Base-by-base conservation (phyloP, 495 filamentous ascomycete species). In the Achaetomiella virescens region DNA sequence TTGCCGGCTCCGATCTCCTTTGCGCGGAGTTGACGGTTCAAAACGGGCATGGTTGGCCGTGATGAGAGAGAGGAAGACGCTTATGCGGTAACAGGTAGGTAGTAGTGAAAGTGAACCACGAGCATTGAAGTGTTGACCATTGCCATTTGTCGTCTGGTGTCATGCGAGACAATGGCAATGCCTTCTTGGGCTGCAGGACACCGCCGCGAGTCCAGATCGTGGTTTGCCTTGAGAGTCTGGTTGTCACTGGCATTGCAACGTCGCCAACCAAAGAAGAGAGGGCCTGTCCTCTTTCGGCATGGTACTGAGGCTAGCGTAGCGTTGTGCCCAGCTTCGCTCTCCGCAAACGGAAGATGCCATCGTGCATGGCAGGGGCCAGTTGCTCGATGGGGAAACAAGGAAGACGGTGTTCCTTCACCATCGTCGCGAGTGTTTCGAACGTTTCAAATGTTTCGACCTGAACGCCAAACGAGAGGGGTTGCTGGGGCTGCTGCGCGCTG, bases 161-260 rank as follows among this genome's bases (percentile, higher is more conserved):
- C n/a, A n/a, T n/a, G n/a, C 27, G 27, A 31, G 27, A 31, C 27
- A 9, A 31, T 4, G 27, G 9, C 27, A 40, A 50, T 52, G 46
- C 41, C 48, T 44, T 58, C 49, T 35, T 40, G 27, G 50, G 31
- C 57, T 33, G 38, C 46, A 55, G 45, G 38, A 40, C 17, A 40
- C 48, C 36, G 14, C 29, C 37, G 50, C 18, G 2, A 42, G 42
- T 41, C 43, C n/a, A 24, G 31, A 35, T 40, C 43, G 36, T 24
- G 40, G 37, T 31, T 43, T 46, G 56, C 55, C 55, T 44, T 42
- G 42, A 53, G 49, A 38, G 41, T 48, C 43, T 53, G 42, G 24
- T 33, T 42, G 42, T 58, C 48, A 24, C 55, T 48, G 18, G 48
- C 44, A 17, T 27, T 59, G 57, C 45, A 59, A 59, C 57, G 51